Base-by-base conservation (phyloP, 768 basidiomycete genomes). In the Leccinum boreale region DNA sequence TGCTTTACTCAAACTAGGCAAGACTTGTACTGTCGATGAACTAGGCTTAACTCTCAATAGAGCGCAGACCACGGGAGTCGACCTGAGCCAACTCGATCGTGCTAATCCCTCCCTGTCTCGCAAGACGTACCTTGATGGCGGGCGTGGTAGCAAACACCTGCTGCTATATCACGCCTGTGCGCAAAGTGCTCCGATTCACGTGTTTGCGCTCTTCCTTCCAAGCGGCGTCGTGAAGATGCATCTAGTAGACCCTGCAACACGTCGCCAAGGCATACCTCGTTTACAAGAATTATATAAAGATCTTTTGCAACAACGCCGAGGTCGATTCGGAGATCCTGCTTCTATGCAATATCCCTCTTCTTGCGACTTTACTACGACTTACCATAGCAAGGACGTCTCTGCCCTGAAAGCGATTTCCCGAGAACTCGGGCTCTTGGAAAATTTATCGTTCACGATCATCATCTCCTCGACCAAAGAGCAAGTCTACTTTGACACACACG, bases 141-240 rank as follows among this genome's bases (percentile, higher is more conserved):
- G 90, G 2, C 78, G 77, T 57, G 76, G 78, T 9, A 79, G 85
- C 45, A 92, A 90, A 69, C 90, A 92, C 70, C 78, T 94, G 57
- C 88, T 96, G 76, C 79, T 98, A 14, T 97, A 92, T 67, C 96
- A 98, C 59, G 89, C 89, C 19, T 84, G 80, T 57, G 84, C 93
- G 11, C 81, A 83, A 53, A 87, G 79, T 49, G 83, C 84, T 0
- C 80, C 85, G 7, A 81, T 96, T 21, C 94, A 98, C 64, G 83
- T 97, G 17, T 94, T 96, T 65, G 89, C 89, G 0, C 77, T 97
- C 31, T 96, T 98, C 77, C 78, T 87, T 35, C 92, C 93, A 0
- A 76, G 70, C 28, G 87, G 87, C 0, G 61, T 74, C 10, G 86
- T 87, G 36, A 89, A 86, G 65, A 77, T 98, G 3, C 94, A 94